phyloP scores from a whole-genome alignment of 2,329 filamentous ascomycete genomes.

The Claviceps purpurea region DNA sequence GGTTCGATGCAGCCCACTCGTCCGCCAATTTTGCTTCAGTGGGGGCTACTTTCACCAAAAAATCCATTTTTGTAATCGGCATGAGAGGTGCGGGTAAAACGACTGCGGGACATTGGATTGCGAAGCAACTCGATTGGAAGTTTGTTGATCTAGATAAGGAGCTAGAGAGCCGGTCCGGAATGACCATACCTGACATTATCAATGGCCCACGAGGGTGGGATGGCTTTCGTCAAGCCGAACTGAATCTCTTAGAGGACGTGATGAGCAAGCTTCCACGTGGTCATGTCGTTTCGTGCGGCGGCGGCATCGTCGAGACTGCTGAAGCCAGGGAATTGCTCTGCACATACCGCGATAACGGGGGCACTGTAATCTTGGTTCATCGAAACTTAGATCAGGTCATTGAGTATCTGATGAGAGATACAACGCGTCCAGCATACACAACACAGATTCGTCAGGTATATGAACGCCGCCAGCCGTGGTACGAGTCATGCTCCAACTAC shows the following conservation, averaged over 20 bases:
- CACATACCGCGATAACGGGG: slow-evolving; percentile 60
- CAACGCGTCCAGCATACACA: slow-evolving; percentile 81
- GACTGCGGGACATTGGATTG: slow-evolving; percentile 78
- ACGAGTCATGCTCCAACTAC: slow-evolving; percentile 83
- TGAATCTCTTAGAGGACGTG: slow-evolving; percentile 58
- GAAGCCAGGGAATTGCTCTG: slow-evolving; percentile 65
- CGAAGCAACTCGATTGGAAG: slow-evolving; percentile 58
- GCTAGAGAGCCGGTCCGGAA: slow-evolving; percentile 59
- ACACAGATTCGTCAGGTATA: slow-evolving; percentile 90
- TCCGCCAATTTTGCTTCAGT: slow-evolving; percentile 7
- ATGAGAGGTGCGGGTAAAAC: slow-evolving; percentile 98
- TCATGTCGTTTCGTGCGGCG: slow-evolving; percentile 84
- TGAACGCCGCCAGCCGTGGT: slow-evolving; percentile 77
- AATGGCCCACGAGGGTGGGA: slow-evolving; percentile 64
- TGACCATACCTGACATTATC: slow-evolving; percentile 79
- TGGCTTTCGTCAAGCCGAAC: slow-evolving; percentile 69
- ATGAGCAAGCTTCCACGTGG: slow-evolving; percentile 62
- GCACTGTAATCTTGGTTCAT: slow-evolving; percentile 76
- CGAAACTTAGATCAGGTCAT: slow-evolving; percentile 80
- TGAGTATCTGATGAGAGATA: slow-evolving; percentile 76
- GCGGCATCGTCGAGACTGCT: slow-evolving; percentile 78
- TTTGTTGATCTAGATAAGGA: slow-evolving; percentile 82
- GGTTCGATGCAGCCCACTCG: slow-evolving; percentile 42
- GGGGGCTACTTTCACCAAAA: slow-evolving; percentile 21
- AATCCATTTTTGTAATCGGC: slow-evolving; percentile 85